Base-by-base conservation (phyloP, 2,329 filamentous ascomycete genomes). In the Elsinoe fawcettii region DNA sequence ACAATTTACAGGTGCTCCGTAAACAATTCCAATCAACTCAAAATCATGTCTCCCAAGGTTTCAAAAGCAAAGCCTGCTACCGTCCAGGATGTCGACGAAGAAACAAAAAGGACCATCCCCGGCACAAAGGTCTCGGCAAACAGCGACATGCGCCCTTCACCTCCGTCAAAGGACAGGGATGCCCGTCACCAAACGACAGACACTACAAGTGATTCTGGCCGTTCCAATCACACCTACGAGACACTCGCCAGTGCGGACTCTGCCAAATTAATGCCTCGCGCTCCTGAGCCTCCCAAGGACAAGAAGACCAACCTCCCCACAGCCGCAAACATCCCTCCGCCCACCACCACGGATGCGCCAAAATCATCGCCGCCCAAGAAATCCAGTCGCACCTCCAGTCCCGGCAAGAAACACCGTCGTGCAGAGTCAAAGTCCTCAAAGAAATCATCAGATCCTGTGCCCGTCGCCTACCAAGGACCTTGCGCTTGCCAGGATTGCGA, bases 1-100 rank as follows among this genome's bases (percentile, higher is more conserved):
- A 53, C 49, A 53, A 53, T 53, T 53, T 53, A 4, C 11, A 53
- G 49, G 32, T 53, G 49, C 49, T 39, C 49, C 49, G 49, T 53
- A 53, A 53, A 53, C 49, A 53, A 30, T 16, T 16, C 30, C 36
- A 55, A 6, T 43, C 9, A 43, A 22, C 22, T 18, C 20, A 9
- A 16, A 44, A 20, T 16, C n/a, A 55, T 55, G 53, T 44, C 53
- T 16, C 44, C 53, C 12, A 14, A 14, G 7, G 53, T 44, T 30
- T 55, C 53, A 27, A 43, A 34, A 43, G 53, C 22, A 25, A 43
- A 55, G 53, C 36, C 53, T 9, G 53, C 53, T 36, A 55, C 36
- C 5, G 53, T 44, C 30, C 37, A 56, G 41, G 54, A 56, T 16
- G 39, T 47, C 16, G 43, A 49, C 54, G 54, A 56, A 8, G 16